phyloP scores from a whole-genome alignment of 169 alveolate species.

The Plasmodium knowlesi region DNA sequence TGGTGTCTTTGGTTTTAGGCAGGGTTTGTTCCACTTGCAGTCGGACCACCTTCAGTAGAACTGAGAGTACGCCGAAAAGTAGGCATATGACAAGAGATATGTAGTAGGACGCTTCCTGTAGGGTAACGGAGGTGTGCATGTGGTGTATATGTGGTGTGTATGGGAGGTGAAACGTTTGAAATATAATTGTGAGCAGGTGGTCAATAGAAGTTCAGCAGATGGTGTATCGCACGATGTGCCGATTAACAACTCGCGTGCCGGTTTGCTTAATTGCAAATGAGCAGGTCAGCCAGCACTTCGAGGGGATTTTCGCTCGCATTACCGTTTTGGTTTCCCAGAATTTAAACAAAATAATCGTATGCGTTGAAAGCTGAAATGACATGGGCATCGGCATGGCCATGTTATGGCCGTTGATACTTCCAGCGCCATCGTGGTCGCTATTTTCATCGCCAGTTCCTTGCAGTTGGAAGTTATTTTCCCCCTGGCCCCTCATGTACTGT shows the following conservation, averaged over 20 bases:
- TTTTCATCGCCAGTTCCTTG: background rate
- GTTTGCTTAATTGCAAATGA: background rate
- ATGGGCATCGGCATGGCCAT: constrained; percentile 44
- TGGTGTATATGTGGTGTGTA: background rate
- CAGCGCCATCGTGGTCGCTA: background rate
- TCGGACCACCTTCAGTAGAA: constrained; percentile 17
- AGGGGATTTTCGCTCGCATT: background rate
- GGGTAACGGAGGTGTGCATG: background rate
- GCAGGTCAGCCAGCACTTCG: background rate
- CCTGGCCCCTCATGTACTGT: constrained; percentile 1
- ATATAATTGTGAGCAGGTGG: background rate
- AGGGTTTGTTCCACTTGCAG: constrained; percentile 18
- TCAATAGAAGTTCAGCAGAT: background rate
- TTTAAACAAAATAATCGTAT: constrained; percentile 60
- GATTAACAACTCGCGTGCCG: background rate
- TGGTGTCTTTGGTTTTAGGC: constrained; percentile 23
- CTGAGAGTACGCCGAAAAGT: constrained; percentile 48
- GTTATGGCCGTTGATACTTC: background rate
- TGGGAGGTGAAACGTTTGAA: background rate
- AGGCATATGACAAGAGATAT: constrained; percentile 32
- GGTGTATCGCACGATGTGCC: background rate
- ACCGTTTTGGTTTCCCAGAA: constrained; percentile 62
- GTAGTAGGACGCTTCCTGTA: constrained; percentile 21
- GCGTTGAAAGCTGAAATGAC: constrained; percentile 56
- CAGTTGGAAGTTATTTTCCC: background rate